These are phyloP conservation scores for Eragrostis nindensis DNA, from an alignment of 176 grass and related monocot genomes.

Conservation along the genomic window DNA sequence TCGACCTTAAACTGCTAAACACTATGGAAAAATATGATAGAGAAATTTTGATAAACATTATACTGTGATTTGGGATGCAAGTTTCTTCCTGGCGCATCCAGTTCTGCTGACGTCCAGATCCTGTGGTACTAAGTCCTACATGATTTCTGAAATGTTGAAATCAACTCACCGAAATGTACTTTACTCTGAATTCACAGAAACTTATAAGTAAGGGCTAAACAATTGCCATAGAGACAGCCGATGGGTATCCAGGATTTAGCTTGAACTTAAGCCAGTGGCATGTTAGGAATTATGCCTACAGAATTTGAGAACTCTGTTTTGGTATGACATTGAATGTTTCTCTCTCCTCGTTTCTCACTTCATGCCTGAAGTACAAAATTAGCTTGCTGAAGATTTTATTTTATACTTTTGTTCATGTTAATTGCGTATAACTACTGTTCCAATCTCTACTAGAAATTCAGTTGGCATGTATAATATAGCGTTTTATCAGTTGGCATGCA, in stretches of 20 bases:
- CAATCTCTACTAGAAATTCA: background rate
- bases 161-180: background rate
- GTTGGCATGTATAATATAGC: constrained; percentile 22
- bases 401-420: background rate
- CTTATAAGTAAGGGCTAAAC: background rate
- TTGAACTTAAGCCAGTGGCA: background rate
- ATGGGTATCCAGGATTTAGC: background rate
- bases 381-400: constrained; percentile 7
- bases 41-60: background rate
- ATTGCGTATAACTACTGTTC: background rate
- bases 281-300: background rate
- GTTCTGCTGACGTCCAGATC: background rate
- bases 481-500: constrained; percentile 72
- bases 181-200: background rate
- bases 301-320: background rate
- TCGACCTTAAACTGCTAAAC: background rate
- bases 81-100: background rate
- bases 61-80: background rate
- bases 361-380: background rate
- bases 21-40: background rate
- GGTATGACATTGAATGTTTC: background rate
- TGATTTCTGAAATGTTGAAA: background rate
- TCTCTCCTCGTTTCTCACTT: background rate
- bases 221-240: background rate
- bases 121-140: background rate